Conservation (phyloP, 1,284 basidiomycete species). For the Moesziomyces aphidis region DNA sequence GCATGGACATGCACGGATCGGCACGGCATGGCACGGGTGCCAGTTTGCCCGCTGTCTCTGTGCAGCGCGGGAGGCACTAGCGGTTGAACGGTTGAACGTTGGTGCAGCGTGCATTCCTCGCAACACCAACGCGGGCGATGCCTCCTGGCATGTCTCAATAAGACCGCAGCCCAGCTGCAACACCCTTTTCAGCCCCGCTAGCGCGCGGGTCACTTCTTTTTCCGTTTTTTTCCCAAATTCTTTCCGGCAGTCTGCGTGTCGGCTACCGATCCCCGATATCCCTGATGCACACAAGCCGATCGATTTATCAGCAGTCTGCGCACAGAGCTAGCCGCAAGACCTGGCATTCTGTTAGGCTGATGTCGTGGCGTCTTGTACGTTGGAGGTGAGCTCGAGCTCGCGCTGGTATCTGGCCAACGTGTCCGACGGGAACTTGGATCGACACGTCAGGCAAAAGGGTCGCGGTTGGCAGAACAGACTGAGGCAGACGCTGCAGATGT, state of each 20-base stretch:
- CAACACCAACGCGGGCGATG: background rate
- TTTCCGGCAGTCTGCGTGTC: background rate
- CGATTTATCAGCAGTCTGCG: too few species aligned
- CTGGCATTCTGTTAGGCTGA: background rate
- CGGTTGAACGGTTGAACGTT: too few species aligned
- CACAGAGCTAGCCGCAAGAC: too few species aligned
- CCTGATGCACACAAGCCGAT: too few species aligned
- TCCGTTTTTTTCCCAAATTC: too few species aligned
- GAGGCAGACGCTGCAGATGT: conserved; percentile 77
- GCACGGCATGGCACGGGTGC: background rate
- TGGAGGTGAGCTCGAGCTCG: conserved; percentile 25
- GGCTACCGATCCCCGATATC: background rate
- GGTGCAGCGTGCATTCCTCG: background rate
- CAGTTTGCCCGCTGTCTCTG: background rate
- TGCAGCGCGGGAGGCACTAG: background rate
- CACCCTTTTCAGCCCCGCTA: too few species aligned
- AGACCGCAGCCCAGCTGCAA: background rate
- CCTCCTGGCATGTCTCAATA: background rate
- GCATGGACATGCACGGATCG: background rate
- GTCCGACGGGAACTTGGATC: conserved; percentile 37
- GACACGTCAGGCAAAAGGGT: conserved; percentile 40
- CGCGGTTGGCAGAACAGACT: conserved; percentile 55
- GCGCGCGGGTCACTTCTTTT: too few species aligned
- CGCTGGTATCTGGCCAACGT: conserved; percentile 30
- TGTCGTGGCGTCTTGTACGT: background rate